phyloP scores from a whole-genome alignment of 2,329 filamentous ascomycete species.

The Leptographium procerum region DNA sequence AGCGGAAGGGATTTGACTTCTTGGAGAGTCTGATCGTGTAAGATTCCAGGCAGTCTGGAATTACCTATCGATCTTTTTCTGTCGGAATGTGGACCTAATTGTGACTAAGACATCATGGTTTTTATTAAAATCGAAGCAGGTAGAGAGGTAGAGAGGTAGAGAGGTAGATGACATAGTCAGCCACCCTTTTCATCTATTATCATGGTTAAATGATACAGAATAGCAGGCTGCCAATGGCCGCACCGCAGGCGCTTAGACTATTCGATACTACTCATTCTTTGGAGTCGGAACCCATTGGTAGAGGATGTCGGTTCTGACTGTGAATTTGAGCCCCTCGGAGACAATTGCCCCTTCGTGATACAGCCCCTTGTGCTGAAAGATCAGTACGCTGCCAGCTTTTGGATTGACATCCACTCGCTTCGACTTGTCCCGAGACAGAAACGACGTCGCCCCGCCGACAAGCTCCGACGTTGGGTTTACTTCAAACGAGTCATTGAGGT shows the following conservation, averaged over 20 bases:
- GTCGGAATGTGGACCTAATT: no score
- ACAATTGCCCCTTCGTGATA: constrained; percentile 45
- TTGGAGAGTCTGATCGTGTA: no score
- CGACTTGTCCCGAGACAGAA: constrained; percentile 32
- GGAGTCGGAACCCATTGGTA: constrained; percentile 1
- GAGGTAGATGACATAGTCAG: no score
- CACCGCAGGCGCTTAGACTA: background rate
- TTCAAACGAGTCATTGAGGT: constrained; percentile 37
- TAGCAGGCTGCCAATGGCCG: background rate
- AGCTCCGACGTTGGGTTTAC: constrained; percentile 24
- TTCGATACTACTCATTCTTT: background rate
- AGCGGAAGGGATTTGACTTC: no score
- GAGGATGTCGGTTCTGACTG: constrained; percentile 43
- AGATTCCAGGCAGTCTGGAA: no score
- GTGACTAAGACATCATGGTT: no score
- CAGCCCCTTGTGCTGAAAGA: constrained; percentile 45
- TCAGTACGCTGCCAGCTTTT: constrained; percentile 44
- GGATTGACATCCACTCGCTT: constrained; percentile 41
- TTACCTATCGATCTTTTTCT: no score
- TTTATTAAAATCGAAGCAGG: no score
- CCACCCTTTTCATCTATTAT: no score
- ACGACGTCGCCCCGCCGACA: constrained; percentile 44
- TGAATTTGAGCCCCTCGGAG: constrained; percentile 40
- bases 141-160: no score
- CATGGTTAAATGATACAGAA: no score